Conservation (phyloP, 306 rosid species). For the Prunus padus region DNA sequence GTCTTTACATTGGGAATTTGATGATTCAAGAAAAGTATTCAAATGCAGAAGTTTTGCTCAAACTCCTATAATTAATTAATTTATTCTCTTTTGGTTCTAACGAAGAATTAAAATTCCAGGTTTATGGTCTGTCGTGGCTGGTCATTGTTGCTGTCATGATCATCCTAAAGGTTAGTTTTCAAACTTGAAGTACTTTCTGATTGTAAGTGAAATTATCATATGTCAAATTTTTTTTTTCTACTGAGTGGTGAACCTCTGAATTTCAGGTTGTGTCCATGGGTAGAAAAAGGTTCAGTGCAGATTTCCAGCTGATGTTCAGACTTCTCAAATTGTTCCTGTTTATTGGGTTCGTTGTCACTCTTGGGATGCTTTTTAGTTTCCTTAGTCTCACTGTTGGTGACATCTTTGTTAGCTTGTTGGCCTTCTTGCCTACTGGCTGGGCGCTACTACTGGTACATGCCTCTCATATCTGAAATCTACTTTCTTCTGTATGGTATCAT, state of each 20-base stretch:
- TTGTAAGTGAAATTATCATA: constrained; percentile 14
- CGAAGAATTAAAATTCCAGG: constrained; percentile 41
- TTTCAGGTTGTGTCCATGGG: constrained; percentile 92
- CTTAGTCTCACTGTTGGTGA: constrained; percentile 76
- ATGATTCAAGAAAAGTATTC: neutral
- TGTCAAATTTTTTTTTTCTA: constrained; percentile 16
- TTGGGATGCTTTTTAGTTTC: constrained; percentile 59
- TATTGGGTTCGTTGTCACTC: constrained; percentile 54
- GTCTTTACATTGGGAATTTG: neutral
- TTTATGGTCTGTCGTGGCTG: constrained; percentile 91
- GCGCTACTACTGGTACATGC: constrained; percentile 71
- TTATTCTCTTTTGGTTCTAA: neutral
- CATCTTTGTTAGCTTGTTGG: constrained; percentile 77
- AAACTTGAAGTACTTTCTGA: constrained; percentile 17
- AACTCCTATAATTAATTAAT: neutral
- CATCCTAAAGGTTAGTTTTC: constrained; percentile 69
- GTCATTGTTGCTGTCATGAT: constrained; percentile 85
- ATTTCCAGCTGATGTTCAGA: constrained; percentile 95
- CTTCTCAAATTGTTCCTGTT: constrained; percentile 82
- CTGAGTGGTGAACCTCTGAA: constrained; percentile 30
- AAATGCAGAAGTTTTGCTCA: neutral
- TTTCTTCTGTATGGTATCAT: neutral
- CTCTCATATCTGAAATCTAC: neutral
- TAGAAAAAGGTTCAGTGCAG: constrained; percentile 87
- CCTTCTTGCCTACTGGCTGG: constrained; percentile 95